phyloP scores from a whole-genome alignment of 768 basidiomycete genomes.

The Amanita pseudoporphyria region DNA sequence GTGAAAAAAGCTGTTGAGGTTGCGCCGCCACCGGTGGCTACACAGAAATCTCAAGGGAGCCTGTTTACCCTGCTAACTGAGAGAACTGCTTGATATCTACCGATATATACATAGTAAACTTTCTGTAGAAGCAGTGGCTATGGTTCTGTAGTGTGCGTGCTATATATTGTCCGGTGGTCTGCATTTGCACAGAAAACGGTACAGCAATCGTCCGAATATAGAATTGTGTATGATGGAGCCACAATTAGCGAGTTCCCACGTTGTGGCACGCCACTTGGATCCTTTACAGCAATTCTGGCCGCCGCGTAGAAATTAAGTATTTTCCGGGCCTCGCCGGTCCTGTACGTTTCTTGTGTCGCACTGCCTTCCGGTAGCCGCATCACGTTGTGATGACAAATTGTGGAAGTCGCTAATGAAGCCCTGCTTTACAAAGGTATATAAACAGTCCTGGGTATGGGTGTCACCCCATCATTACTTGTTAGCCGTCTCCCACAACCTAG shows the following conservation, averaged over 20 bases:
- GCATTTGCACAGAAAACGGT: neutral
- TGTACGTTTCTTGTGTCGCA: no score
- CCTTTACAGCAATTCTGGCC: constrained; percentile 1
- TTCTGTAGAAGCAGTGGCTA: neutral
- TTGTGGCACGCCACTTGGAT: neutral
- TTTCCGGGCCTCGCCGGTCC: no score
- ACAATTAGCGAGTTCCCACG: neutral
- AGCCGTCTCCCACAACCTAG: neutral
- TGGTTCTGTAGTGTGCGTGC: neutral
- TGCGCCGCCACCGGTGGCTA: neutral
- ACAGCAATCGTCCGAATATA: constrained; percentile 3
- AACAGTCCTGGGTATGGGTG: no score
- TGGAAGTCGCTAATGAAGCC: no score
- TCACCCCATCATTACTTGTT: neutral
- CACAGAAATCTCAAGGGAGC: neutral
- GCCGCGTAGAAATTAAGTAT: neutral
- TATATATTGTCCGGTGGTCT: neutral
- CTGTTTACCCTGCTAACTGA: constrained; percentile 1
- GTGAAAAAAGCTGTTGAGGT: constrained; percentile 11
- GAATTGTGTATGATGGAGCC: no score
- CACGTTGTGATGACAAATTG: no score
- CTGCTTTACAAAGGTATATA: no score
- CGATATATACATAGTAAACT: neutral
- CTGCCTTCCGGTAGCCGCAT: no score
- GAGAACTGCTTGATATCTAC: neutral